phyloP scores from a whole-genome alignment of 2,329 filamentous ascomycete species.

The Ascochyta rabiei region DNA sequence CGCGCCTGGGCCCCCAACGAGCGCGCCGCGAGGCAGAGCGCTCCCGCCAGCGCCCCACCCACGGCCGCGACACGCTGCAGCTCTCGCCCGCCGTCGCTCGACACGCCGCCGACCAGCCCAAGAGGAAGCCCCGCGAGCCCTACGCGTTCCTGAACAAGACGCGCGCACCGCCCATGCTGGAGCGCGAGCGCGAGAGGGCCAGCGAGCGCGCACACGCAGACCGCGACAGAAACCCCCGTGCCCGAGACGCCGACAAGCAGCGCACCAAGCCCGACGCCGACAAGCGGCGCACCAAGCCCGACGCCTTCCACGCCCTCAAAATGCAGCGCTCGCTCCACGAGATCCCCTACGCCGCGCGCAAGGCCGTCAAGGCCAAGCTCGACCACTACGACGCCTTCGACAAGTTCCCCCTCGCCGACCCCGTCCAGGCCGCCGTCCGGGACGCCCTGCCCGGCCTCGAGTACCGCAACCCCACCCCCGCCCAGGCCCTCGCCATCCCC shows the following conservation, averaged over 20 bases:
- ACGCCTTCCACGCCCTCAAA: constrained; percentile 80
- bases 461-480: constrained; percentile 81
- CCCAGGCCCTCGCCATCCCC: constrained; percentile 88
- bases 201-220: constrained; percentile 10
- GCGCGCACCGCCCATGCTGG: constrained; percentile 32
- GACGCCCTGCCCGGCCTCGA: constrained; percentile 78
- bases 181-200: constrained; percentile 18
- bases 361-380: constrained; percentile 65
- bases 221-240: constrained; percentile 13
- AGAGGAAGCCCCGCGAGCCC: constrained; percentile 35
- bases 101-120: constrained; percentile 27
- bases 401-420: constrained; percentile 75
- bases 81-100: constrained; percentile 51
- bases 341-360: constrained; percentile 74
- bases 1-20: neutral
- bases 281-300: constrained; percentile 47
- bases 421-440: constrained; percentile 73
- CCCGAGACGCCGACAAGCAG: constrained; percentile 30
- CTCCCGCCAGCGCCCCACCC: constrained; percentile 13
- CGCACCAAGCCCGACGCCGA: constrained; percentile 52
- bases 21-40: constrained; percentile 4
- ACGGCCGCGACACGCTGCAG: constrained; percentile 51
- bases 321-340: constrained; percentile 85
- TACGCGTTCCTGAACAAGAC: constrained; percentile 45
- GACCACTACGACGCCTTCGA: constrained; percentile 77